Conservation (phyloP, 805 yeast species). For the Candida berthetii region DNA sequence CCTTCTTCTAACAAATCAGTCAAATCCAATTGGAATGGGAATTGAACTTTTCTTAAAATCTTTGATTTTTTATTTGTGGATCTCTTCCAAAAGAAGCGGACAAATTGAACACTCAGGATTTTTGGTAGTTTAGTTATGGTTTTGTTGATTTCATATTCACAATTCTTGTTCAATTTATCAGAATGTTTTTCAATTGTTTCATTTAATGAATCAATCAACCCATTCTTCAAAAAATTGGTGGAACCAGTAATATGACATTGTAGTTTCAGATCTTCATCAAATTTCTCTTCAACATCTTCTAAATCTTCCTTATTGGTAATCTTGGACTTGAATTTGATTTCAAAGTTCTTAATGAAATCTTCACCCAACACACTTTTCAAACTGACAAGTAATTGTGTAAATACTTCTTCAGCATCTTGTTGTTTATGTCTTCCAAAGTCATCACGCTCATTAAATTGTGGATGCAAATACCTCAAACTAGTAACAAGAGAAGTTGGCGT, state of each 20-base stretch:
- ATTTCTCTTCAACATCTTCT: conserved; percentile 41
- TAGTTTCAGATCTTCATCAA: conserved; percentile 63
- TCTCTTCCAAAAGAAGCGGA: conserved; percentile 94
- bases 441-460: conserved; percentile 85
- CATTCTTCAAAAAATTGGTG: conserved; percentile 87
- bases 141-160: conserved; percentile 55
- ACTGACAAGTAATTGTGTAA: conserved; percentile 64
- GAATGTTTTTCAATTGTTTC: conserved; percentile 78
- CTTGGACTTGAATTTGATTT: conserved; percentile 55
- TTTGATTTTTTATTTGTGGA: conserved; percentile 88
- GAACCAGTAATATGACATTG: conserved; percentile 83
- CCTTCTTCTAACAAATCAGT: conserved; percentile 82
- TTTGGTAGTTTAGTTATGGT: conserved; percentile 77
- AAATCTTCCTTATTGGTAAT: conserved; percentile 55
- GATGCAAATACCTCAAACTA: conserved; percentile 60
- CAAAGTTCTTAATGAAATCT: conserved; percentile 49
- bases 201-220: conserved; percentile 64
- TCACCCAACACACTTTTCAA: conserved; percentile 44
- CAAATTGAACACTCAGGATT: conserved; percentile 84
- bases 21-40: conserved; percentile 89
- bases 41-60: conserved; percentile 87
- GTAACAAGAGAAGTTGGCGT: conserved; percentile 66
- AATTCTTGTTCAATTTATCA: conserved; percentile 60
- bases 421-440: conserved; percentile 73
- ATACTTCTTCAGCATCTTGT: conserved; percentile 98